phyloP scores from a whole-genome alignment of 2,329 filamentous ascomycete species.

The Colletotrichum spinosum region DNA sequence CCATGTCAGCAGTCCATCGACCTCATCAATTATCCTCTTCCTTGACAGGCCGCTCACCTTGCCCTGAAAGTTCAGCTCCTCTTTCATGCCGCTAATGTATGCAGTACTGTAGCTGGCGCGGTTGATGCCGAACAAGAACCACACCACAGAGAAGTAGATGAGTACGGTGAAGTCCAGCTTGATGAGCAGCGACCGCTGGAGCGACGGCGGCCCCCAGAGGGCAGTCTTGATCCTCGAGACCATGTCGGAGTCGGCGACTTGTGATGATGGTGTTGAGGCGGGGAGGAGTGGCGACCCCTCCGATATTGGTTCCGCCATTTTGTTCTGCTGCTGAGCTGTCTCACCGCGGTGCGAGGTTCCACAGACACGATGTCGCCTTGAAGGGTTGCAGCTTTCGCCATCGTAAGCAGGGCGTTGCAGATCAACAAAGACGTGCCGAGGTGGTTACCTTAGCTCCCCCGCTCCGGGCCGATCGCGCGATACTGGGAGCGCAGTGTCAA shows the following conservation, averaged over 20 bases:
- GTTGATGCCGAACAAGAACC: constrained; percentile 60
- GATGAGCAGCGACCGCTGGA: constrained; percentile 45
- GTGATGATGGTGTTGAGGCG: background rate
- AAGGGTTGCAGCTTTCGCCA: constrained; percentile 33
- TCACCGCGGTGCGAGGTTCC: constrained; percentile 1
- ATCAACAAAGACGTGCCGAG: background rate
- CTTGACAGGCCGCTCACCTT: constrained; percentile 38
- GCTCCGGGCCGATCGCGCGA: background rate
- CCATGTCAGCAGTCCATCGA: background rate
- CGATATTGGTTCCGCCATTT: constrained; percentile 7
- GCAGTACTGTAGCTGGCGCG: constrained; percentile 56
- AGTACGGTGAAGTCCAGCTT: constrained; percentile 56
- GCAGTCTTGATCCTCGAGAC: constrained; percentile 15
- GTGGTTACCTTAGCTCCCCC: background rate
- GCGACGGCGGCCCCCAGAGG: constrained; percentile 36
- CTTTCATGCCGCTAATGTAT: constrained; percentile 56
- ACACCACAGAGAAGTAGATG: constrained; percentile 58
- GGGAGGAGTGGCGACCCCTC: constrained; percentile 28
- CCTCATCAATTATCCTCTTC: background rate
- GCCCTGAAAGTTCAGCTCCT: constrained; percentile 50
- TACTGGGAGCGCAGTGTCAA: too few relatives aligned
- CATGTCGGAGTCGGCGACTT: constrained; percentile 2
- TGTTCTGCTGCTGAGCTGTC: background rate
- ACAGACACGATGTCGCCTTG: constrained; percentile 30
- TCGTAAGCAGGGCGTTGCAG: constrained; percentile 1